phyloP scores from a whole-genome alignment of 2,329 filamentous ascomycete genomes.

The Uncinocarpus reesii region DNA sequence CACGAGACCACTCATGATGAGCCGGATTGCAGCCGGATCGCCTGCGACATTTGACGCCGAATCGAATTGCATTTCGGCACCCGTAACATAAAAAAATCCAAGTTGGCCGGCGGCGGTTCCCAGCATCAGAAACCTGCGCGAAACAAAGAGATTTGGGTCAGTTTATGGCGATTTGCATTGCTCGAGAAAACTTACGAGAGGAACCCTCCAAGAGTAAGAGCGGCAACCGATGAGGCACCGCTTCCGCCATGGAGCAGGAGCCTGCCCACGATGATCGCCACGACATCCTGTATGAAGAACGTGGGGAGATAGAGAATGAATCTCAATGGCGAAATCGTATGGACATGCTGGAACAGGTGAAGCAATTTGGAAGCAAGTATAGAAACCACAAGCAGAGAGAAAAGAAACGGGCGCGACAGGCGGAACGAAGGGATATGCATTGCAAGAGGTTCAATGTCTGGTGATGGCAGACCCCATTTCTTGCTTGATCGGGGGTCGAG shows the following conservation, averaged over 20 bases:
- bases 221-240: slow-evolving; percentile 15
- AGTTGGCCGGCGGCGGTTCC: slow-evolving; percentile 23
- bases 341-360: slow-evolving; percentile 23
- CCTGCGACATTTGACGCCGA: slow-evolving; percentile 23
- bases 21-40: slow-evolving; percentile 24
- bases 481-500: slow-evolving; percentile 2
- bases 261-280: slow-evolving; percentile 21
- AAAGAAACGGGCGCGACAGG: slow-evolving; percentile 21
- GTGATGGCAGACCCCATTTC: slow-evolving; percentile 13
- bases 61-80: slow-evolving; percentile 26
- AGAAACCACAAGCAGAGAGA: slow-evolving; percentile 23
- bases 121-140: slow-evolving; percentile 19
- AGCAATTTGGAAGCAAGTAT: slow-evolving; percentile 23
- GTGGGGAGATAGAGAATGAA: slow-evolving; percentile 26
- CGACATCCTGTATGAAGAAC: slow-evolving; percentile 24
- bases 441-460: slow-evolving; percentile 6
- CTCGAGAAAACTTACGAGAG: slow-evolving; percentile 24
- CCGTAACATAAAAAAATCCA: slow-evolving; percentile 27
- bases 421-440: slow-evolving; percentile 21
- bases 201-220: slow-evolving; percentile 16
- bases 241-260: slow-evolving; percentile 20
- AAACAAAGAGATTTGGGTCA: background rate
- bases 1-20: slow-evolving; percentile 25
- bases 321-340: slow-evolving; percentile 17
- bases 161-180: too few relatives aligned